A percentile compares a stretch with the other conserved stretches of the same genome.
phyloP scores from a whole-genome alignment of 805 yeast genomes.

The Henningerozyma blattae region DNA sequence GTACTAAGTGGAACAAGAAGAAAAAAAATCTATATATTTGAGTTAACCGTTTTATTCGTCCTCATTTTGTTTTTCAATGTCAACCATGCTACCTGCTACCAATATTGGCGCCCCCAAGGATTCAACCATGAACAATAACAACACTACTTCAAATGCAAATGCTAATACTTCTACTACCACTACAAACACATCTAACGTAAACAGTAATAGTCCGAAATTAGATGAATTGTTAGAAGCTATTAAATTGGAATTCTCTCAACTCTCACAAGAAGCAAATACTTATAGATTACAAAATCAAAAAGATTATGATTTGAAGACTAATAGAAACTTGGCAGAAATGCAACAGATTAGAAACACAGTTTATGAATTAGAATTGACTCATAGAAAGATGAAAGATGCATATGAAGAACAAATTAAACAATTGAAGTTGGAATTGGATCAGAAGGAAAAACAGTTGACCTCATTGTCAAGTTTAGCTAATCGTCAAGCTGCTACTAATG shows the following conservation, averaged over 20 bases:
- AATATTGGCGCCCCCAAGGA: too few species aligned
- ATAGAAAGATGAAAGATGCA: slow-evolving; percentile 87
- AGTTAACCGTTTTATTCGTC: too few species aligned
- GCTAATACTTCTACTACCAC: background rate
- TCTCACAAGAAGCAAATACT: slow-evolving; percentile 73
- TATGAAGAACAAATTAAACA: slow-evolving; percentile 86
- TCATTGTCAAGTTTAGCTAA: slow-evolving; percentile 16
- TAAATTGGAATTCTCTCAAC: slow-evolving; percentile 79
- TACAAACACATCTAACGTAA: background rate
- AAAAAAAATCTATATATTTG: too few species aligned
- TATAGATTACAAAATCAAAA: slow-evolving; percentile 77
- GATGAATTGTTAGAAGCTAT: slow-evolving; percentile 81
- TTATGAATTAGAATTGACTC: slow-evolving; percentile 85
- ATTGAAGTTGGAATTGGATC: slow-evolving; percentile 76
- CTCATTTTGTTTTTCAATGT: too few species aligned
- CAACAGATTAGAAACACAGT: slow-evolving; percentile 89
- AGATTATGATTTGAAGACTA: slow-evolving; percentile 79
- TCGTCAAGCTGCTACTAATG: background rate
- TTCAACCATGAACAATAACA: too few species aligned
- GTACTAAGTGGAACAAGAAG: too few species aligned
- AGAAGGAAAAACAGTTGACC: slow-evolving; percentile 48
- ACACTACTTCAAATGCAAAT: too few species aligned
- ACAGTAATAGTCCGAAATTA: background rate
- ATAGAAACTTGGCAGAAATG: slow-evolving; percentile 86
- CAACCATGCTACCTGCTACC: too few species aligned